Evolutionary conservation across 768 basidiomycete genomes (phyloP).

Genomic region (Megacollybia marginata): DNA sequence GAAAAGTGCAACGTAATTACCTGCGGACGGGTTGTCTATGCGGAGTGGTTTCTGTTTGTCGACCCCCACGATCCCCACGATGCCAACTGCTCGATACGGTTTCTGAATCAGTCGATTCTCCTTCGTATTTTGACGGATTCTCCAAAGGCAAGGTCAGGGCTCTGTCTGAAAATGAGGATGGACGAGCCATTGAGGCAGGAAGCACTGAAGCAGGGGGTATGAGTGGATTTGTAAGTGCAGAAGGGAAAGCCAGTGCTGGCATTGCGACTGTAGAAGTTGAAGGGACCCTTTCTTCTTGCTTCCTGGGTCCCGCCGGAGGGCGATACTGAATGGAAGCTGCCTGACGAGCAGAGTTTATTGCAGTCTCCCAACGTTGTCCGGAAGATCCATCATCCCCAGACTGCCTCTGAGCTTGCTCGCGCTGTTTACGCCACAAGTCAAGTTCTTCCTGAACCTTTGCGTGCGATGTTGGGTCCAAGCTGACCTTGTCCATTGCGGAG

Average conservation of each 20-base stretch:
- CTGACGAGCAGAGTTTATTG: neutral
- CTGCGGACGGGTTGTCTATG: too few relatives aligned
- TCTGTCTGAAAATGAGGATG: conserved; percentile 23
- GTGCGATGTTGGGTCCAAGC: conserved; percentile 15
- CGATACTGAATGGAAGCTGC: neutral
- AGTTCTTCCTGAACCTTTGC: neutral
- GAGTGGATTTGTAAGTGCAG: too few relatives aligned
- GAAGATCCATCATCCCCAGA: neutral
- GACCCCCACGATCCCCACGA: neutral
- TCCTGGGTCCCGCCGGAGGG: too few relatives aligned
- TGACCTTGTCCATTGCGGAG: conserved; percentile 16
- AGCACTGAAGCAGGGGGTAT: too few relatives aligned
- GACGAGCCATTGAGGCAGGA: conserved; percentile 11
- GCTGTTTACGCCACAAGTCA: neutral
- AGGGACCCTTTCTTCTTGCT: too few relatives aligned
- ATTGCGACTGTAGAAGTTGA: too few relatives aligned
- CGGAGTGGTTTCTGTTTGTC: too few relatives aligned
- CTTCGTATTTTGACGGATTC: conserved; percentile 50
- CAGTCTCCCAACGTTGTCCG: neutral
- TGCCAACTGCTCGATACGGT: conserved; percentile 20
- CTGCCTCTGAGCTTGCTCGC: neutral
- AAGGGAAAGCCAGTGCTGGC: too few relatives aligned
- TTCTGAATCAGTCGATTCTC: conserved; percentile 40
- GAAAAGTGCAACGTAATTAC: too few relatives aligned
- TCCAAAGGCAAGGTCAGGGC: conserved; percentile 54